Conservation (phyloP, 208 protist species). For the Acanthamoeba healyi region DNA sequence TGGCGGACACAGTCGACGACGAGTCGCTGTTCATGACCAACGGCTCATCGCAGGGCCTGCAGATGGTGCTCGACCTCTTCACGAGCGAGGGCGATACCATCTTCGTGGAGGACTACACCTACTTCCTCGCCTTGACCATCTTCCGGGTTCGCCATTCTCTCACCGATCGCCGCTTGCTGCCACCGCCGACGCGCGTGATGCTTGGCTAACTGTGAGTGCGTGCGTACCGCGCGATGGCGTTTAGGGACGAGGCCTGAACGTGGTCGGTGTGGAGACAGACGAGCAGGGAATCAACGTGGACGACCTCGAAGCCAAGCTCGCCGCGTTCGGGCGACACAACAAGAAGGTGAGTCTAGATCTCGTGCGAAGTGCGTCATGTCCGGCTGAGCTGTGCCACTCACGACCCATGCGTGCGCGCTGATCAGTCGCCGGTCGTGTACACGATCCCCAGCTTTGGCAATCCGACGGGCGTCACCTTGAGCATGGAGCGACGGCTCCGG, state of each 20-base stretch:
- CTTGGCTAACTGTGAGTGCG: neutral
- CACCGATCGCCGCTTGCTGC: too few relatives aligned
- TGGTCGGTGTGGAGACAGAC: constrained; percentile 41
- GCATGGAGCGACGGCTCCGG: neutral
- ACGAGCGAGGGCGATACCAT: constrained; percentile 45
- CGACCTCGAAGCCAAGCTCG: constrained; percentile 30
- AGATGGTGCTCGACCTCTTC: constrained; percentile 66
- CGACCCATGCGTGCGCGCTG: neutral
- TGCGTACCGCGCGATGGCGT: neutral
- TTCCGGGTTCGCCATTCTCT: neutral
- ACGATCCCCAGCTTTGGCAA: constrained; percentile 45
- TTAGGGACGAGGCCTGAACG: constrained; percentile 15
- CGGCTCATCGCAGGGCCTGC: constrained; percentile 18
- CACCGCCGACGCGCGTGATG: neutral
- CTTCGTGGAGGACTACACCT: constrained; percentile 67
- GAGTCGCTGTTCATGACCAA: constrained; percentile 64
- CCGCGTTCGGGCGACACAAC: neutral
- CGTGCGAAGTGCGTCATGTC: neutral
- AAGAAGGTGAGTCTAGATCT: neutral
- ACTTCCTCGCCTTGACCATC: constrained; percentile 42
- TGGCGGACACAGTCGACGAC: neutral
- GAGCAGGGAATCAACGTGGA: constrained; percentile 34
- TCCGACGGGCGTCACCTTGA: constrained; percentile 31
- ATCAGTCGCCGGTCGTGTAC: constrained; percentile 32
- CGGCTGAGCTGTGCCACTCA: neutral